Evolutionary conservation across 192 early-diverging fungal species (phyloP).

Genomic region (Helicostylum pulchrum): DNA sequence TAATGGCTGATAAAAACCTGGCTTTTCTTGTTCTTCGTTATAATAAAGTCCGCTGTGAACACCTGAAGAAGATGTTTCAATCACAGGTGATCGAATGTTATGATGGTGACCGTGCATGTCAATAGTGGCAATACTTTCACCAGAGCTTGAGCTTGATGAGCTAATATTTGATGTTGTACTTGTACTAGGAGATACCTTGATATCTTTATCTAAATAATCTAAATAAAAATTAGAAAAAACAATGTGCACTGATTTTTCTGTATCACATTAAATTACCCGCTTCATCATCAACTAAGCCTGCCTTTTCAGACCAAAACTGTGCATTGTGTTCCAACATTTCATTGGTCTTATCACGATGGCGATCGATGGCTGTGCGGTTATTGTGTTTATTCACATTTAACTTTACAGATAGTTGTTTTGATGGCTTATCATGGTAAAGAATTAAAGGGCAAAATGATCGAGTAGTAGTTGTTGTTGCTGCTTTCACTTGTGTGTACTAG

Average conservation of each 20-base stretch:
- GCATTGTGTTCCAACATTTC: constrained; percentile 27
- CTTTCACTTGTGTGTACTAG: no score
- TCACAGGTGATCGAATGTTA: constrained; percentile 4
- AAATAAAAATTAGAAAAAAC: constrained; percentile 9
- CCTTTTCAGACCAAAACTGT: constrained; percentile 17
- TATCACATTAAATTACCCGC: constrained; percentile 1
- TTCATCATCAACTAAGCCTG: background rate
- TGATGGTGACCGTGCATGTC: constrained; percentile 7
- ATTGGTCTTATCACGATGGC: constrained; percentile 16
- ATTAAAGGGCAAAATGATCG: constrained; percentile 21
- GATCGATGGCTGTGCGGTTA: constrained; percentile 19
- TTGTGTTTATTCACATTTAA: constrained; percentile 1
- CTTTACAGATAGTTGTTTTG: constrained; percentile 1
- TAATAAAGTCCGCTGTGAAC: constrained; percentile 5
- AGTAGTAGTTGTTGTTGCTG: background rate
- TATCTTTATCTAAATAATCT: constrained; percentile 11
- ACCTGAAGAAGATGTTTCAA: constrained; percentile 12
- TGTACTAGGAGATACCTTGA: constrained; percentile 25
- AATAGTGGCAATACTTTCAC: constrained; percentile 29
- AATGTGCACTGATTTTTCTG: constrained; percentile 8
- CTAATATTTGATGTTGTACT: constrained; percentile 29
- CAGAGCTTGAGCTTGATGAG: constrained; percentile 22
- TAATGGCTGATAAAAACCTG: background rate
- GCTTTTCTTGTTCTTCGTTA: background rate
- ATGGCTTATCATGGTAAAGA: constrained; percentile 16